phyloP scores from a whole-genome alignment of 768 basidiomycete species.

The Leccinum longicurvipes region DNA sequence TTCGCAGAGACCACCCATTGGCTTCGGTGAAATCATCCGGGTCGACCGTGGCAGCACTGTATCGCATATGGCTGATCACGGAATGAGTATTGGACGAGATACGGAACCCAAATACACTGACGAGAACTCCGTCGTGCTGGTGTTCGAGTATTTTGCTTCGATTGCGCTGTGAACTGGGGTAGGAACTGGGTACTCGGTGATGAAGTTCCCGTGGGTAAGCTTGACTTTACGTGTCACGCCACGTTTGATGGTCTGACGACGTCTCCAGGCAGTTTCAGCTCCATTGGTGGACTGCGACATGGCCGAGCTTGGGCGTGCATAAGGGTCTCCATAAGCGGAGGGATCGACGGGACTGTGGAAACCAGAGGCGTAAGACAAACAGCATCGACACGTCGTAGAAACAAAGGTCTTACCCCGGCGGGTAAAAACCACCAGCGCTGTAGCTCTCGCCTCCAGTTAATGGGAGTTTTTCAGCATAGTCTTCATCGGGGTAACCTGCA shows the following conservation, averaged over 20 bases:
- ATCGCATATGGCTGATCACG: constrained; percentile 72
- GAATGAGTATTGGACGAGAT: background rate
- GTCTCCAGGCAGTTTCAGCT: constrained; percentile 59
- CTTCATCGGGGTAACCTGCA: constrained; percentile 55
- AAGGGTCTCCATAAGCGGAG: constrained; percentile 64
- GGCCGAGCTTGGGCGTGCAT: constrained; percentile 49
- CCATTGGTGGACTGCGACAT: constrained; percentile 55
- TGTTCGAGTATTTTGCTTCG: constrained; percentile 70
- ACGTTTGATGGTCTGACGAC: constrained; percentile 88
- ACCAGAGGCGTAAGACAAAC: constrained; percentile 3
- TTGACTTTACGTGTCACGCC: constrained; percentile 93
- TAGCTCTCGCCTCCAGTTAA: constrained; percentile 57
- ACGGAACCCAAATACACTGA: constrained; percentile 37
- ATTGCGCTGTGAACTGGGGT: constrained; percentile 80
- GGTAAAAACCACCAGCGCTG: constrained; percentile 62
- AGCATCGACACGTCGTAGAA: background rate
- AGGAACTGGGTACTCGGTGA: constrained; percentile 86
- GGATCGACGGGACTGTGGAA: constrained; percentile 50
- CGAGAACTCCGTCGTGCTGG: constrained; percentile 88
- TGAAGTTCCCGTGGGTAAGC: constrained; percentile 90
- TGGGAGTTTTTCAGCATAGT: constrained; percentile 74
- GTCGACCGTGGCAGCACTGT: constrained; percentile 88
- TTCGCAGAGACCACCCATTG: constrained; percentile 80
- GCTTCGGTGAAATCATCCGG: constrained; percentile 84
- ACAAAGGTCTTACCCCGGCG: constrained; percentile 53